Percentiles rank a stretch among this genome's conserved stretches.
Evolutionary conservation across 2,329 filamentous ascomycete species (phyloP).

Genomic region (Remersonia thermophila): DNA sequence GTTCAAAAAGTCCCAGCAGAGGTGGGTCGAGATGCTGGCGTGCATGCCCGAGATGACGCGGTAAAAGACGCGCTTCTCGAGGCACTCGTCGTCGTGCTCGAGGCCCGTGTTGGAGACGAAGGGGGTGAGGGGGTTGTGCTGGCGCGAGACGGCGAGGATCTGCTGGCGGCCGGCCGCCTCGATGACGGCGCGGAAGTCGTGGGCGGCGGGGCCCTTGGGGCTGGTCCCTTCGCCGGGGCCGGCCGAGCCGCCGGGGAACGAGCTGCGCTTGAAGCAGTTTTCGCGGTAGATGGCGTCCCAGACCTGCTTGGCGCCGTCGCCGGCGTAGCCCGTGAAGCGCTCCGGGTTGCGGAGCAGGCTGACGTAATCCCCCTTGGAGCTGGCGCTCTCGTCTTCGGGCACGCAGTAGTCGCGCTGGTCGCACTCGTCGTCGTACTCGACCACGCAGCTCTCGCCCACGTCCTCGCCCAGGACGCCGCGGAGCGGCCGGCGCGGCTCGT

Average conservation of each 20-base stretch:
- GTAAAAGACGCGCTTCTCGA: constrained; percentile 99
- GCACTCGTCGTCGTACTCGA: constrained; percentile 95
- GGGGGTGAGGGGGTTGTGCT: constrained; percentile 40
- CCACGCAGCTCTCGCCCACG: constrained; percentile 89
- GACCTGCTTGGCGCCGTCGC: constrained; percentile 72
- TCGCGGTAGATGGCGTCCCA: constrained; percentile 97
- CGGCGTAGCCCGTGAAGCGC: constrained; percentile 86
- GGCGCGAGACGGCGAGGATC: constrained; percentile 47
- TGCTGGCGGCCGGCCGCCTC: constrained; percentile 48
- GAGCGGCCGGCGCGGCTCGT: constrained; percentile 60
- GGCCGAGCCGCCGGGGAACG: constrained; percentile 47
- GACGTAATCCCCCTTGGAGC: constrained; percentile 88
- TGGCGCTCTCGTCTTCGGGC: constrained; percentile 80
- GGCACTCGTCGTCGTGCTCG: constrained; percentile 78
- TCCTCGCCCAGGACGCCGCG: constrained; percentile 72
- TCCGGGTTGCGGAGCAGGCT: constrained; percentile 89
- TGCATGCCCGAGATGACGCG: constrained; percentile 95
- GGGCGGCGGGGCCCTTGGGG: constrained; percentile 32
- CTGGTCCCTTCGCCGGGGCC: constrained; percentile 30
- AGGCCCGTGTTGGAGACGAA: constrained; percentile 53
- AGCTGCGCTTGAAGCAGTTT: constrained; percentile 76
- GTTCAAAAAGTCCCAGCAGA: constrained; percentile 94
- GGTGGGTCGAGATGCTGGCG: constrained; percentile 87
- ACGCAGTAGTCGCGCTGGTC: constrained; percentile 96
- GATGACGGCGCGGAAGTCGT: constrained; percentile 50